A percentile compares a stretch with the other conserved stretches of the same genome.
These are phyloP conservation scores for Tagetes erecta DNA, from an alignment of 129 eudicot species.

Conservation along the genomic window DNA sequence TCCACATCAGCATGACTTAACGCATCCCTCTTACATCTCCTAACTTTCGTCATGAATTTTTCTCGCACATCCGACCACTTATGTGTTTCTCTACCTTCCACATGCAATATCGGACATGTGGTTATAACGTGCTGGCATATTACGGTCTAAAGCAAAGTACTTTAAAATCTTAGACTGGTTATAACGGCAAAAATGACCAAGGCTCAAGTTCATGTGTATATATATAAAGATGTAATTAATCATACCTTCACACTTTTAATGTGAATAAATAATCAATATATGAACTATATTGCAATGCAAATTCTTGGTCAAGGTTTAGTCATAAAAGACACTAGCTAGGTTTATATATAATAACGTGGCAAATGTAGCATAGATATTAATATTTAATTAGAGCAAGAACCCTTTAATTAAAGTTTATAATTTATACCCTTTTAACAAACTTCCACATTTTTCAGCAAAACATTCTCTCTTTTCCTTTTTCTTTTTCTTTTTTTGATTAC, in stretches of 20 bases:
- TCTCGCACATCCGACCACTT: too few species aligned
- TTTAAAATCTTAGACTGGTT: not conserved
- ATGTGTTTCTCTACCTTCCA: too few species aligned
- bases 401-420: slow-evolving; percentile 31
- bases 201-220: not conserved
- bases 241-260: not conserved
- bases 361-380: slow-evolving; percentile 13
- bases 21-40: too few species aligned
- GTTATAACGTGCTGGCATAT: too few species aligned
- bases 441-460: slow-evolving; percentile 33
- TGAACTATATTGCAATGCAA: not conserved
- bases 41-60: too few species aligned
- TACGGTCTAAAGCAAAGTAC: not conserved
- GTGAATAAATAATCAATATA: not conserved
- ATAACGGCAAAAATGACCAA: too few species aligned
- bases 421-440: slow-evolving; percentile 34
- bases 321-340: slow-evolving; percentile 4
- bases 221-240: not conserved
- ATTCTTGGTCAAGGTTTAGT: not conserved
- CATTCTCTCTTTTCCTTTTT: slow-evolving; percentile 41
- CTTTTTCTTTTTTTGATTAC: slow-evolving; percentile 35
- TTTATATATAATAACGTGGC: not conserved
- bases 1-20: too few species aligned
- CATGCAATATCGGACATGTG: not conserved
- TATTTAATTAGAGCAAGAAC: slow-evolving; percentile 27